phyloP scores from a whole-genome alignment of 2,329 filamentous ascomycete species.

The Epicoccum nigrum region DNA sequence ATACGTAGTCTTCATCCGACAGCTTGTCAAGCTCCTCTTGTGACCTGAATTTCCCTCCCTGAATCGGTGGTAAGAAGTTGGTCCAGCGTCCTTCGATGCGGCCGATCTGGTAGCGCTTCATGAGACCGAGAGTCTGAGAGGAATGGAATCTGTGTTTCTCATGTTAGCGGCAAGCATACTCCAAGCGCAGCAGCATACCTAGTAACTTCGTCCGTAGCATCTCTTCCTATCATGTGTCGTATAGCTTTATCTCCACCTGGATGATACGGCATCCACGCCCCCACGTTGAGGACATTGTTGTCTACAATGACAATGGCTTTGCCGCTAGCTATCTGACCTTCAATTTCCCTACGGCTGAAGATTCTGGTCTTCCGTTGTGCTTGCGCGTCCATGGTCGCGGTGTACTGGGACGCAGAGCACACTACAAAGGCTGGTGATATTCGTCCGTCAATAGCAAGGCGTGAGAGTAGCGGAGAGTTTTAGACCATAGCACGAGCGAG shows the following conservation, averaged over 20 bases:
- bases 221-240: slow-evolving; percentile 88
- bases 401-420: slow-evolving; percentile 3
- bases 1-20: slow-evolving; percentile 44
- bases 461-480: too few species aligned
- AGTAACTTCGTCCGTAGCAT: slow-evolving; percentile 93
- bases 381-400: slow-evolving; percentile 35
- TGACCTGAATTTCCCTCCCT: slow-evolving; percentile 78
- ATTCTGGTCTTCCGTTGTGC: slow-evolving; percentile 54
- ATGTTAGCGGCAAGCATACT: slow-evolving; percentile 9
- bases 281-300: slow-evolving; percentile 80
- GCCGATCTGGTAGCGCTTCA: slow-evolving; percentile 85
- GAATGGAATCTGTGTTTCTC: slow-evolving; percentile 75
- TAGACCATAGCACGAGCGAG: slow-evolving; percentile 12
- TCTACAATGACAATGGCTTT: slow-evolving; percentile 81
- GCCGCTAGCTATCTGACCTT: slow-evolving; percentile 83
- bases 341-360: slow-evolving; percentile 70
- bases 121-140: slow-evolving; percentile 72
- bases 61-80: slow-evolving; percentile 90
- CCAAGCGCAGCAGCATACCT: slow-evolving; percentile 64
- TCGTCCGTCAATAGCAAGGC: too few species aligned
- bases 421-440: too few species aligned
- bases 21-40: slow-evolving; percentile 48
- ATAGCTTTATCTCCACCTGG: slow-evolving; percentile 93
- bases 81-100: slow-evolving; percentile 79
- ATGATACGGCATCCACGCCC: slow-evolving; percentile 87